Base-by-base conservation (phyloP, 2,329 filamentous ascomycete genomes). In the Aspergillus transmontanensis region DNA sequence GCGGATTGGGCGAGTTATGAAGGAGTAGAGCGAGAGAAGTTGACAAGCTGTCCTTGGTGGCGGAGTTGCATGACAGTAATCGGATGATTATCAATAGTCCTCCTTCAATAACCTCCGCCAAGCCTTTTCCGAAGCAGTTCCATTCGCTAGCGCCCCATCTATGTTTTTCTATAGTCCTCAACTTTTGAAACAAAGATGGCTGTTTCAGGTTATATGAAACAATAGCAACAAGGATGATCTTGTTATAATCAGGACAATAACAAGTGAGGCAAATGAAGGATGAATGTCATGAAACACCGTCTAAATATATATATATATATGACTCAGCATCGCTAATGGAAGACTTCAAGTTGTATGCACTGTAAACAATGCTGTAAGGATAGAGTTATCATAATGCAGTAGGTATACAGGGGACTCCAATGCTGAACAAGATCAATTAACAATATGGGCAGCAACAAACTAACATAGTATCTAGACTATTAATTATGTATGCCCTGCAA, bases 41-140 rank as follows among this genome's bases (percentile, higher is more conserved):
- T 66, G 69, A 70, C 69, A 71, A 70, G 67, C 64, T 71, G 69
- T 66, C 69, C 69, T 69, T 65, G 61, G 60, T 67, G 65, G 67
- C 61, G 64, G 66, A 63, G 61, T 57, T 60, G 60, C 46, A 62
- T 58, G 60, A 53, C 60, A 55, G 23, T 61, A n/a, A 56, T 58
- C 56, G 55, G 48, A 41, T 58, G 48, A 55, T 61, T 55, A 61
- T 56, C 58, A 61, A 60, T 60, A 60, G 53, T 26, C 36, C 32
- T 55, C 53, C 53, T 51, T 51, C 57, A 53, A 60, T 60, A 46
- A 34, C 12, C 23, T 23, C 14, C 43, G 56, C 56, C 56, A 57
- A 57, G 54, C 34, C 54, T 26, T 58, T 57, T 43, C 9, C 16
- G 54, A 45, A 23, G 23, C 21, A 58, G 6, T 51, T 50, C 6